Conservation (phyloP, 2,329 filamentous ascomycete genomes). For the Trichoderma sp. region DNA sequence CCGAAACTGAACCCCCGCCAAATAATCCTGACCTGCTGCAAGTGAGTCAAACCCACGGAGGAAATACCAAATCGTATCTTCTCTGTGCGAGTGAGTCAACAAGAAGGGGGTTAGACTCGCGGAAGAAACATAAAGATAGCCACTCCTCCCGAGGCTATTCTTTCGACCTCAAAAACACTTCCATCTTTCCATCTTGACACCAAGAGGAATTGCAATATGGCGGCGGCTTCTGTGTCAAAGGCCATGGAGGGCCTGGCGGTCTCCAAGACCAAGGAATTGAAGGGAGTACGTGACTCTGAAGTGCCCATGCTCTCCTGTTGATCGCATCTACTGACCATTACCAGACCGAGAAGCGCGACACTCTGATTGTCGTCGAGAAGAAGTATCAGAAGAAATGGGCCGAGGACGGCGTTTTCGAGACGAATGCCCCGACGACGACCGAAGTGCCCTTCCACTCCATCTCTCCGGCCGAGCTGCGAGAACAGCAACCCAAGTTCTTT, state of each 20-base stretch:
- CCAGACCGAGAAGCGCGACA: constrained; percentile 84
- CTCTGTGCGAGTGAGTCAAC: constrained; percentile 28
- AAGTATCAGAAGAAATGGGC: constrained; percentile 78
- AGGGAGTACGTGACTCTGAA: constrained; percentile 51
- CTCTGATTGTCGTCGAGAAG: constrained; percentile 81
- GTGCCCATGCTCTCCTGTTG: neutral
- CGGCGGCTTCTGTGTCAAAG: constrained; percentile 48
- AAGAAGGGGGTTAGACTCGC: constrained; percentile 7
- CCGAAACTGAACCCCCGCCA: constrained; percentile 27
- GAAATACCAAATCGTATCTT: constrained; percentile 16
- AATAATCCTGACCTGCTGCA: constrained; percentile 33
- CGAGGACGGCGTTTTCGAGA: constrained; percentile 70
- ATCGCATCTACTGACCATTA: neutral
- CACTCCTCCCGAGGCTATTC: neutral
- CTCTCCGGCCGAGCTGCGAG: constrained; percentile 72
- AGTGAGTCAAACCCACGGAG: constrained; percentile 41
- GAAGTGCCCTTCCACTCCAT: constrained; percentile 79
- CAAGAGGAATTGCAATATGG: constrained; percentile 44
- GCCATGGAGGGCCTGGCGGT: constrained; percentile 57
- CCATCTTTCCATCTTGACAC: neutral
- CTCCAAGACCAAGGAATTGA: constrained; percentile 65
- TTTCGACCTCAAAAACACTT: neutral
- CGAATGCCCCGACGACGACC: constrained; percentile 76
- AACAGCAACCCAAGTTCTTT: constrained; percentile 89
- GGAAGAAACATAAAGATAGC: constrained; percentile 21